phyloP scores from a whole-genome alignment of 306 rosid genomes.

The Lathyrus tuberosus region DNA sequence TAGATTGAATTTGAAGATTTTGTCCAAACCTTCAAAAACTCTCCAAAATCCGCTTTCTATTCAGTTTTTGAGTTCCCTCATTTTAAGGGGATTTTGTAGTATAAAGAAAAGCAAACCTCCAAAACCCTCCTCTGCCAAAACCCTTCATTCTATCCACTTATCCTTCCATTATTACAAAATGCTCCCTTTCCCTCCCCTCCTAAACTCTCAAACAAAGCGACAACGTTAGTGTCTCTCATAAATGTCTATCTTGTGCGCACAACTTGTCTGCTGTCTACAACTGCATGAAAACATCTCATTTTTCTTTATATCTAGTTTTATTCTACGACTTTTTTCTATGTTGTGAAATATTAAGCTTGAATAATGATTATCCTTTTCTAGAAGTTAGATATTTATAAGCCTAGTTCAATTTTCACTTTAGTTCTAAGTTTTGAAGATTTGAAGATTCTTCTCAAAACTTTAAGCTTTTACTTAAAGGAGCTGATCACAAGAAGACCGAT shows the following conservation, averaged over 20 bases:
- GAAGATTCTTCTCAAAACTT: neutral
- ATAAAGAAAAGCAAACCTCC: too few relatives aligned
- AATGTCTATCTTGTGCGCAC: neutral
- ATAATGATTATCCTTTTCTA: neutral
- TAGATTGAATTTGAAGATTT: too few relatives aligned
- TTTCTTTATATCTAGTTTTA: neutral
- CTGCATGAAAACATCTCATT: neutral
- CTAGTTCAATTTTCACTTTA: neutral
- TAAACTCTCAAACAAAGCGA: too few relatives aligned
- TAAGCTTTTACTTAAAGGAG: neutral
- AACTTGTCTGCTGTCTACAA: constrained; percentile 10
- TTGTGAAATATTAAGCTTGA: neutral
- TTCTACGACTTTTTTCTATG: neutral
- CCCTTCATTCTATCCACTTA: too few relatives aligned
- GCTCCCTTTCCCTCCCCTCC: too few relatives aligned
- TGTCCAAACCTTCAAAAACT: too few relatives aligned
- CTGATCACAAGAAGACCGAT: too few relatives aligned
- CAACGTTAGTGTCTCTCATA: neutral
- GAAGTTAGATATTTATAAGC: neutral
- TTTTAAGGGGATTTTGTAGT: too few relatives aligned
- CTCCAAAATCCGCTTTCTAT: too few relatives aligned
- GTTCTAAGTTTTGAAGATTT: neutral
- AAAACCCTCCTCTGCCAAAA: too few relatives aligned
- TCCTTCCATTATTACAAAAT: too few relatives aligned
- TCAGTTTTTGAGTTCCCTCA: too few relatives aligned